Conservation (phyloP, 148 eudicot genomes). For the Vaccinium vitisidaea region DNA sequence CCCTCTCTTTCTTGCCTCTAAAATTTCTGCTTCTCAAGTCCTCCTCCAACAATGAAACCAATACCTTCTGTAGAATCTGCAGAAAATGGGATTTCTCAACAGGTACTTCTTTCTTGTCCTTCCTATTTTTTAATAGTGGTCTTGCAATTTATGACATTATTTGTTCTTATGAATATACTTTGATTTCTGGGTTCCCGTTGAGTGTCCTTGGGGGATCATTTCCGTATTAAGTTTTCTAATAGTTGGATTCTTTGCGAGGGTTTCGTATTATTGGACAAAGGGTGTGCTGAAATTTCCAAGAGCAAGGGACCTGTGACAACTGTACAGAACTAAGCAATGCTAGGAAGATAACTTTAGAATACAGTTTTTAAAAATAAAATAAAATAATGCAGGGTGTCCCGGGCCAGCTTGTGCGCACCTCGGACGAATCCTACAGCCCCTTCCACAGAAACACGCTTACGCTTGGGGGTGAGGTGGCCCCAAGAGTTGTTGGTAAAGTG, state of each 20-base stretch:
- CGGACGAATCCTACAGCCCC: no score
- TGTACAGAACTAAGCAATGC: background rate
- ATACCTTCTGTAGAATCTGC: slow-evolving; percentile 15
- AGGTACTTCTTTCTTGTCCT: slow-evolving; percentile 20
- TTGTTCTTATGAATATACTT: background rate
- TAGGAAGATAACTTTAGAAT: background rate
- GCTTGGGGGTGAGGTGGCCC: no score
- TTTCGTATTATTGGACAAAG: background rate
- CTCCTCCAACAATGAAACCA: slow-evolving; percentile 16
- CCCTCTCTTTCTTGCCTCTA: background rate
- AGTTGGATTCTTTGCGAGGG: slow-evolving; percentile 1
- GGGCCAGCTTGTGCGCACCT: no score
- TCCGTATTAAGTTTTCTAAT: no score
- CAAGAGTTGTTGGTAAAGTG: no score
- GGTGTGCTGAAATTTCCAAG: background rate
- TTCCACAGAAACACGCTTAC: no score
- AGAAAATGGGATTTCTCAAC: slow-evolving; percentile 26
- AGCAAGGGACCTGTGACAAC: background rate
- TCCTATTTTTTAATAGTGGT: background rate
- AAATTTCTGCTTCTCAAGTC: background rate
- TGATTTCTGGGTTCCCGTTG: slow-evolving; percentile 10
- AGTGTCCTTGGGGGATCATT: background rate
- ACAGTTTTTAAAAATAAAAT: no score
- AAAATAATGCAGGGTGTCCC: no score
- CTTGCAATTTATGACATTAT: background rate